Evolutionary conservation across 2,329 filamentous ascomycete genomes (phyloP), one percentile per base, ranked within the genome.

Genomic region (Cercospora brassicicola): DNA sequence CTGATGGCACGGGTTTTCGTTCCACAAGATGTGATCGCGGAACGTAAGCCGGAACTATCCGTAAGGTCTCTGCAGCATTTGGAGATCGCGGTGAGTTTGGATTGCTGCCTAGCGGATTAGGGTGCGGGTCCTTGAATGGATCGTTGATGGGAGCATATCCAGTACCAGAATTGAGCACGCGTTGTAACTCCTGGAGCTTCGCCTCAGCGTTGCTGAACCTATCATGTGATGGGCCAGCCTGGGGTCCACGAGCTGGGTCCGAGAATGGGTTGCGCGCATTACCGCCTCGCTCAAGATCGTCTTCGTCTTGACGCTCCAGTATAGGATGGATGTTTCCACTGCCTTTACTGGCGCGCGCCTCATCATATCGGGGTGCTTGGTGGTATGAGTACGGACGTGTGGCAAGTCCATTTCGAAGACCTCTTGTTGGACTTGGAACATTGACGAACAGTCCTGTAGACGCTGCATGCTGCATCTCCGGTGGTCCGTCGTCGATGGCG

Each of bases 391-490:
- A 80, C 30, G 74, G 75, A 60, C 76, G 79, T 51, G 76, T 77
- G 10, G 76, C 74, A 6, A 81, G 66, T 63, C 78, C 80, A 59
- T 82, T 81, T 53, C 83, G 76, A 20, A 84, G 71, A 0, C 83
- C 83, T 60, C 82, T 75, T 8, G 82, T 84, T 1, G 83, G 83
- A 68, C 82, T 84, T 0, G 82, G 82, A 15, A 83, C 79, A 62
- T 84, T 81, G 8, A 83, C 78, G 15, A 84, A 80, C 5, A 84
- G 70, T 1, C 82, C 82, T 8, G 83, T 84, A 23, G 82, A 76
- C 67, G 83, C 82, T 0, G 79, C 82, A 62, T 67, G 63, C 59
- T 59, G 63, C 56, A 67, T 56, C n/a, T 36, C 68, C 56, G 20
- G 67, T 33, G 57, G 61, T 18, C 55, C 63, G 11, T 69, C 65